These are phyloP conservation scores for Torrubiellomyces zombiae DNA, from an alignment of 2,329 filamentous ascomycete genomes.

Conservation along the genomic window DNA sequence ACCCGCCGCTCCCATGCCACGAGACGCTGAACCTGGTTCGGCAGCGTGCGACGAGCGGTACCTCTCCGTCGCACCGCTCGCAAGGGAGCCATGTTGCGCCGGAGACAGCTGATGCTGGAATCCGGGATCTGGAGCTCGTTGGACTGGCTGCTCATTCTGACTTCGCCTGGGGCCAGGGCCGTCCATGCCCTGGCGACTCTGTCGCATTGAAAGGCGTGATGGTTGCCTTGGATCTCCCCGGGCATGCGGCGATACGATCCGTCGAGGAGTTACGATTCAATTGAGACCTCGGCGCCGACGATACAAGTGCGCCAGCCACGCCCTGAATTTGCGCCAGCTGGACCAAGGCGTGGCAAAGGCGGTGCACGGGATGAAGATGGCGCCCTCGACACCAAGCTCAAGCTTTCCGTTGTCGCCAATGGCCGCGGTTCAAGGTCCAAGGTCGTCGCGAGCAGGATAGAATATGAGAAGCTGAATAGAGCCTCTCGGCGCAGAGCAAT, in stretches of 20 bases:
- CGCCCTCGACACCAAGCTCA: no score
- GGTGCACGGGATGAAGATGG: no score
- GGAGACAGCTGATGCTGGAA: constrained; percentile 34
- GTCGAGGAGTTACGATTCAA: constrained; percentile 12
- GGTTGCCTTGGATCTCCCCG: constrained; percentile 34
- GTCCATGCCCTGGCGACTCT: no score
- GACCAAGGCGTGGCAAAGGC: neutral
- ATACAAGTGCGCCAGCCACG: neutral
- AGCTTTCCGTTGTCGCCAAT: no score
- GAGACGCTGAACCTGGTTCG: constrained; percentile 29
- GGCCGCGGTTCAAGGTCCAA: no score
- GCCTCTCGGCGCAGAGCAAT: no score
- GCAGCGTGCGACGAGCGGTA: constrained; percentile 32
- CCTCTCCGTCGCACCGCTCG: constrained; percentile 19
- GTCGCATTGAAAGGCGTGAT: constrained; percentile 25
- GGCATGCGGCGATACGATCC: constrained; percentile 44
- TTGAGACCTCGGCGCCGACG: neutral
- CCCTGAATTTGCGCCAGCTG: neutral
- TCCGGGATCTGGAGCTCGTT: constrained; percentile 39
- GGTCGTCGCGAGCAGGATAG: no score
- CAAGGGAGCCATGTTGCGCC: constrained; percentile 22
- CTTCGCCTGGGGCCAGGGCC: constrained; percentile 56
- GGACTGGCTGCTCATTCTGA: constrained; percentile 56
- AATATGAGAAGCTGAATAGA: no score
- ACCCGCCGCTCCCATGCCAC: constrained; percentile 37